A percentile compares a stretch with the other conserved stretches of the same genome.
These are phyloP conservation scores for Salisapilia sapeloensis DNA, from an alignment of 352 stramenopile species.

Conservation along the genomic window DNA sequence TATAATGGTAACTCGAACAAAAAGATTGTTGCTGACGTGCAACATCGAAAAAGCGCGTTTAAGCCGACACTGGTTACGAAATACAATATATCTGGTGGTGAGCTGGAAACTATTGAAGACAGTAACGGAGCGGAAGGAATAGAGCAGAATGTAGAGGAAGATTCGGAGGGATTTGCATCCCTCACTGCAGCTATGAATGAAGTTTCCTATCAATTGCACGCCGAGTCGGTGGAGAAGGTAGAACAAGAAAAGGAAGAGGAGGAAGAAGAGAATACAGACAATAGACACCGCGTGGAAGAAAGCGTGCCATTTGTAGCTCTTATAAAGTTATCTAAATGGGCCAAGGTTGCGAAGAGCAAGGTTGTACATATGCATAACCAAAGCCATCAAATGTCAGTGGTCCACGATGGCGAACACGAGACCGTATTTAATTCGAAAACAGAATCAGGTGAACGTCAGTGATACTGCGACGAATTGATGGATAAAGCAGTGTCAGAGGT, in stretches of 20 bases:
- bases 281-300: constrained; percentile 17
- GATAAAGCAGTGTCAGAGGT: too few species aligned
- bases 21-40: constrained; percentile 25
- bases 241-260: constrained; percentile 13
- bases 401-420: too few species aligned
- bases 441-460: too few species aligned
- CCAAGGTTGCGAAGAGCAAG: constrained; percentile 32
- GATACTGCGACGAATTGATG: too few species aligned
- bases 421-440: too few species aligned
- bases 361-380: too few species aligned
- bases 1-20: constrained; percentile 31
- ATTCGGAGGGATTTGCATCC: constrained; percentile 21
- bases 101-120: not conserved
- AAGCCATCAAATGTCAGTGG: too few species aligned
- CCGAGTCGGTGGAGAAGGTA: constrained; percentile 2
- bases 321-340: constrained; percentile 34
- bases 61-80: constrained; percentile 2
- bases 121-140: constrained; percentile 11
- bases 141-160: constrained; percentile 24
- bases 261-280: constrained; percentile 5
- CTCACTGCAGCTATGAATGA: constrained; percentile 26
- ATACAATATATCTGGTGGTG: not conserved
- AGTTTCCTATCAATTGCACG: constrained; percentile 3
- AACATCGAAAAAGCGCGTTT: constrained; percentile 29
- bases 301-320: constrained; percentile 48